A percentile compares a stretch with the other conserved stretches of the same genome.
Conservation (phyloP, 305 asterid species). For the Fraxinus latifolia region DNA sequence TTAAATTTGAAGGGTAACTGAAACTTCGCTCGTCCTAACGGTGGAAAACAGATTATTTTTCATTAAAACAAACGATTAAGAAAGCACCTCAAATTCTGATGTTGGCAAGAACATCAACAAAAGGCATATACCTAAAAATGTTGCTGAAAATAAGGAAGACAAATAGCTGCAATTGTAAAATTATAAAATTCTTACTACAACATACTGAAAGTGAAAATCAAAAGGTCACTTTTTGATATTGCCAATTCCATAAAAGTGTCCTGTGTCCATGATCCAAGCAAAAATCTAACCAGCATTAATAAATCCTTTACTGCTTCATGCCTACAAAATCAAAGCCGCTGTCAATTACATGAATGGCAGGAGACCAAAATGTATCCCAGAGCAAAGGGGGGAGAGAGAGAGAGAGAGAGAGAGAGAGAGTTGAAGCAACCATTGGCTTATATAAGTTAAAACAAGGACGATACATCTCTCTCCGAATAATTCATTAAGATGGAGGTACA, state of each 20-base stretch:
- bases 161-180: background rate
- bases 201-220: background rate
- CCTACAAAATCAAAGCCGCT: background rate
- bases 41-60: background rate
- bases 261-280: background rate
- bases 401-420: background rate
- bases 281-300: background rate
- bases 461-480: background rate
- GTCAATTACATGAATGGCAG: background rate
- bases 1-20: background rate
- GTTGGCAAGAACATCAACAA: background rate
- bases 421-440: too few relatives aligned
- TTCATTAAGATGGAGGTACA: background rate
- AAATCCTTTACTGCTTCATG: background rate
- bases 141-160: background rate
- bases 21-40: background rate
- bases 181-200: background rate
- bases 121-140: background rate
- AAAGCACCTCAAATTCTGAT: background rate
- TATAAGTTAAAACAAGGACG: background rate
- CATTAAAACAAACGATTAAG: background rate
- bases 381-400: too few relatives aligned
- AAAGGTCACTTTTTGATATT: background rate
- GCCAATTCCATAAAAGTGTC: background rate
- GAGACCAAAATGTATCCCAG: background rate